Base-by-base conservation (phyloP, 495 filamentous ascomycete species). In the Talaromyces borbonicus region DNA sequence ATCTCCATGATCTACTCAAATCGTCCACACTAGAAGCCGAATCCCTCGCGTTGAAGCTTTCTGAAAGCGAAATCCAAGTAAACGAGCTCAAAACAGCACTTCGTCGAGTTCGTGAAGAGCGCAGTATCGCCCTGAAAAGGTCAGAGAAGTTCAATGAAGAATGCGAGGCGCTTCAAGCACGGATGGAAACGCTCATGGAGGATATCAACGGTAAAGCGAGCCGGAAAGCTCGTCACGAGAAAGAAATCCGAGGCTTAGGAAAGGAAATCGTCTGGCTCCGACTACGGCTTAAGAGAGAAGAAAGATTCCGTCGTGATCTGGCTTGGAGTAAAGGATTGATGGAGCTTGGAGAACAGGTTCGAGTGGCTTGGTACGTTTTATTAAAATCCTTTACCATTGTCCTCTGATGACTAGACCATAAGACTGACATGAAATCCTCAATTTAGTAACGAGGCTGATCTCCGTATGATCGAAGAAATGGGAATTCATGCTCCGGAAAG, bases 211-310 rank as follows among this genome's bases (percentile, higher is more conserved):
- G 50, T 16, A 73, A 67, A 49, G 55, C 64, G n/a, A 71, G 68
- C 8, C 63, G 56, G 38, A 72, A 70, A 52, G 69, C 71, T 45
- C 68, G 74, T 40, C 90, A 95, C 52, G 74, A 75, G 49, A 83
- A 81, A 53, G 93, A 97, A 65, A 72, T 95, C 24, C 75, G 79
- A 38, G 89, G 89, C 8, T 69, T 98, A 57, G 78, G 76, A 49
- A 83, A 90, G 63, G 88, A 95, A 61, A 90, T 96, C 53, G 72
- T 88, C 51, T 98, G 85, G 81, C 77, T 97, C 48, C 74, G 81
- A 48, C 87, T 85, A 4, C 76, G 80, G 41, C 80, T 82, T 59
- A 72, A 77, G 57, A 75, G 92, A 18, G 90, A 95, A 65, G 78
- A 84, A 54, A 78, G 74, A 43, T 81, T 97, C 65, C 72, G 92